Percentiles rank a stretch among this genome's conserved stretches.
phyloP scores from a whole-genome alignment of 306 rosid species.

The Mucuna pruriens region DNA sequence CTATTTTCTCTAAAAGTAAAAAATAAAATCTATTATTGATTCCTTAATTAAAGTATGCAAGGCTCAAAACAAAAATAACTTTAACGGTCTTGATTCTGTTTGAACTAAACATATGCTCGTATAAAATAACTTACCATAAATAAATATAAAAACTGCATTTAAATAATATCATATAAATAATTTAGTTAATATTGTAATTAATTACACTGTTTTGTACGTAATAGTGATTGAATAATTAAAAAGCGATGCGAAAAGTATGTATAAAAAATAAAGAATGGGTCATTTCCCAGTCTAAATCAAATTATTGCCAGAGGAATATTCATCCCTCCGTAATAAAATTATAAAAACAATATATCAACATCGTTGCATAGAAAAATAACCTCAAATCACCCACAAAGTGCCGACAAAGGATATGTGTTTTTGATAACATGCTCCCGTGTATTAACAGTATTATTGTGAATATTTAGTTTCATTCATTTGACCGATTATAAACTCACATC shows the following conservation, averaged over 20 bases:
- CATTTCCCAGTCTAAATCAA: not conserved
- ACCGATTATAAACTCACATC: not conserved
- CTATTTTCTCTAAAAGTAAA: no score
- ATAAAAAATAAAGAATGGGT: not conserved
- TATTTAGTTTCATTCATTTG: not conserved
- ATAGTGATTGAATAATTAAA: not conserved
- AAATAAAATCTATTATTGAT: no score
- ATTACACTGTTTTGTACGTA: not conserved
- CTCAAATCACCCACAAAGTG: not conserved
- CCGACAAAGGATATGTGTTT: not conserved
- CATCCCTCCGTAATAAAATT: not conserved
- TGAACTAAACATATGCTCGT: not conserved
- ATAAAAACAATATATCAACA: not conserved
- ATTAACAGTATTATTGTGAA: not conserved
- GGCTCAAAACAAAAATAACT: not conserved
- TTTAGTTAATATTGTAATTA: not conserved
- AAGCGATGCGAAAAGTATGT: not conserved
- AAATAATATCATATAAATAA: not conserved
- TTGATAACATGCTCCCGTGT: not conserved
- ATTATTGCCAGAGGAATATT: not conserved
- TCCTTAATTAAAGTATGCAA: not conserved
- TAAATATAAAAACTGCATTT: not conserved
- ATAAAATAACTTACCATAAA: not conserved
- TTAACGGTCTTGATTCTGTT: not conserved
- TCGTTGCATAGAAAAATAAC: not conserved